phyloP scores from a whole-genome alignment of 2,329 filamentous ascomycete species.

The Sporothrix schenckii region DNA sequence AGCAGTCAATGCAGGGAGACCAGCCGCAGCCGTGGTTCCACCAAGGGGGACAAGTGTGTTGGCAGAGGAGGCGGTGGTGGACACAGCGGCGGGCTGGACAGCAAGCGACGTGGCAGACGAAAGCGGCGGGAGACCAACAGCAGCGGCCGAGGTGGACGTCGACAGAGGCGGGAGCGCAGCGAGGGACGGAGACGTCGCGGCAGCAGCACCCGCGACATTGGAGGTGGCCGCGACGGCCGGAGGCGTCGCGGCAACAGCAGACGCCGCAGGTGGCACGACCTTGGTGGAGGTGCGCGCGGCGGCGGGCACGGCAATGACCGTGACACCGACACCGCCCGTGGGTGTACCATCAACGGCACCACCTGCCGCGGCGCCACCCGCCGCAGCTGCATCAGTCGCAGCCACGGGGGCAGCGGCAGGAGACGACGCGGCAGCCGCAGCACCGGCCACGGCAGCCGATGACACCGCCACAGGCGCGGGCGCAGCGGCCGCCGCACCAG shows the following conservation, averaged over 20 bases:
- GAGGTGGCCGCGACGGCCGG: constrained; percentile 6
- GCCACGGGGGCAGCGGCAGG: not conserved
- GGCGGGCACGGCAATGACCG: constrained; percentile 35
- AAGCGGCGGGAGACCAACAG: not conserved
- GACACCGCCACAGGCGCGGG: not conserved
- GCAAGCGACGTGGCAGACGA: not conserved
- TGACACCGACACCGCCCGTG: constrained; percentile 35
- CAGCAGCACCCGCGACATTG: constrained; percentile 16
- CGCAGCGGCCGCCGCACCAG: constrained; percentile 3
- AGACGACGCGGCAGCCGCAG: constrained; percentile 20
- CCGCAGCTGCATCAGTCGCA: not conserved
- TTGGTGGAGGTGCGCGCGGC: constrained; percentile 33
- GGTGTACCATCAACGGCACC: constrained; percentile 14
- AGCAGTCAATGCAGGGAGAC: constrained; percentile 11
- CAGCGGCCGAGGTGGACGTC: not conserved
- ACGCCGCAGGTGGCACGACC: constrained; percentile 24
- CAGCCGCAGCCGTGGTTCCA: constrained; percentile 28
- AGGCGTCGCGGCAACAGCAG: constrained; percentile 23
- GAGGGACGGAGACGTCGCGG: constrained; percentile 22
- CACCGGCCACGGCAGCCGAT: constrained; percentile 7
- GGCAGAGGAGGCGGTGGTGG: not conserved
- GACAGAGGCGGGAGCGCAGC: not conserved
- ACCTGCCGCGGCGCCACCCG: constrained; percentile 8
- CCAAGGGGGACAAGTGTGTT: not conserved
- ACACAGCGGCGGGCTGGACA: not conserved